A percentile compares a stretch with the other conserved stretches of the same genome.
phyloP scores from a whole-genome alignment of 768 basidiomycete genomes.

The Leccinum imitatum region DNA sequence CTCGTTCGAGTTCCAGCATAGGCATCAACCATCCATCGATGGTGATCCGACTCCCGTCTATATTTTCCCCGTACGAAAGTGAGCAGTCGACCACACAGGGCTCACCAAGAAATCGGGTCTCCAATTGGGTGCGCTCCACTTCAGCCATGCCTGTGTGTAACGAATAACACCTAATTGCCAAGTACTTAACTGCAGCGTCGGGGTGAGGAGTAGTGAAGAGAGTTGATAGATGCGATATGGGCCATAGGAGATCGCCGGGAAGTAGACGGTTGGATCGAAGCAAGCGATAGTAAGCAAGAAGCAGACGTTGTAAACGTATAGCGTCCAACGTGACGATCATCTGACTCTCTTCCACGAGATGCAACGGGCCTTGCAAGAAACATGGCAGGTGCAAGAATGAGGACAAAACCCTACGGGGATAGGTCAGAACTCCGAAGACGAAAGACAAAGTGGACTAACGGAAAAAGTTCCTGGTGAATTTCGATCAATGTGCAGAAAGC shows the following conservation, averaged over 20 bases:
- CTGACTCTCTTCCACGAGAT: constrained; percentile 37
- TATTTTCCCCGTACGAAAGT: constrained; percentile 52
- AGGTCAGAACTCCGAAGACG: constrained; percentile 3
- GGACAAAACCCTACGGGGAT: constrained; percentile 50
- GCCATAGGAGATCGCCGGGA: constrained; percentile 63
- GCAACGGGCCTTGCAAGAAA: constrained; percentile 55
- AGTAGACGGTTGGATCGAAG: constrained; percentile 71
- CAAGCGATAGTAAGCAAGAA: constrained; percentile 82
- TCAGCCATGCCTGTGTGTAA: constrained; percentile 78
- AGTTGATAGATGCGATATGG: constrained; percentile 40
- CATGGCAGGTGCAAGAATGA: constrained; percentile 44
- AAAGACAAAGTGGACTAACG: constrained; percentile 44
- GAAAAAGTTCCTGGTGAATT: constrained; percentile 68
- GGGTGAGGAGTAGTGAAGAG: constrained; percentile 53
- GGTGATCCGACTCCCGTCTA: constrained; percentile 43
- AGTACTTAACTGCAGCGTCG: constrained; percentile 60
- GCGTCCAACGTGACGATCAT: constrained; percentile 37
- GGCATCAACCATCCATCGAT: constrained; percentile 86
- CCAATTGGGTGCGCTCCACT: constrained; percentile 65
- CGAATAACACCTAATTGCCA: constrained; percentile 80
- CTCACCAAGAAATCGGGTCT: constrained; percentile 60
- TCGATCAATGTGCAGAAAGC: constrained; percentile 66
- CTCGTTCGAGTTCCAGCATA: constrained; percentile 61
- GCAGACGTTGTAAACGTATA: constrained; percentile 58
- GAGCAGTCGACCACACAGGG: constrained; percentile 58